A percentile compares a stretch with the other conserved stretches of the same genome.
phyloP scores from a whole-genome alignment of 139 green algal genomes.

The Raphidocelis subcapitata region DNA sequence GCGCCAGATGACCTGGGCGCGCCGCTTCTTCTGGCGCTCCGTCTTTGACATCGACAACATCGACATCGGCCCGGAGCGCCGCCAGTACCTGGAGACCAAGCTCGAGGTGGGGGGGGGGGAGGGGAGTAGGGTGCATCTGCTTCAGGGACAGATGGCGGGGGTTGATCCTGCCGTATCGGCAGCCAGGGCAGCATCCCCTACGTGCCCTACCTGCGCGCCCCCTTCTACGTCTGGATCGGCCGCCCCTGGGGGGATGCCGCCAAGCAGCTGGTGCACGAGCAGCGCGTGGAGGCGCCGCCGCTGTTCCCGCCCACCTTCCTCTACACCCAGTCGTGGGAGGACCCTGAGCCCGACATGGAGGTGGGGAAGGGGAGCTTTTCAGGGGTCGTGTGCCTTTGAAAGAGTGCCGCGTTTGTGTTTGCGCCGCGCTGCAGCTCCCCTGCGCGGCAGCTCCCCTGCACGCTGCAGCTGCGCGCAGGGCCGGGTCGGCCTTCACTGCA shows the following conservation, averaged over 20 bases:
- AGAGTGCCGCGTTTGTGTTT: no score
- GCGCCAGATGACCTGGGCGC: constrained; percentile 84
- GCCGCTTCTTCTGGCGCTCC: constrained; percentile 94
- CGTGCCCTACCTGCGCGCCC: constrained; percentile 90
- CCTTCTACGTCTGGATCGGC: constrained; percentile 95
- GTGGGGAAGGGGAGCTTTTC: constrained; percentile 35
- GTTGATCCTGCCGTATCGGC: no score
- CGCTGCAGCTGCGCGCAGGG: no score
- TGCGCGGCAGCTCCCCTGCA: no score
- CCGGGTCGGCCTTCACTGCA: no score
- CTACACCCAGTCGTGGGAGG: constrained; percentile 98
- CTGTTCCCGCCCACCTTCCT: constrained; percentile 98
- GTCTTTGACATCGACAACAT: constrained; percentile 96
- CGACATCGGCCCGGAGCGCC: constrained; percentile 92
- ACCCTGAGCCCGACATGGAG: constrained; percentile 87
- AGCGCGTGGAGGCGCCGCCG: constrained; percentile 75
- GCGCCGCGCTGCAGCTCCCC: no score
- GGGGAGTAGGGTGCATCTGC: no score
- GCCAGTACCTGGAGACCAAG: constrained; percentile 91
- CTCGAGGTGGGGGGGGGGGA: constrained; percentile 62
- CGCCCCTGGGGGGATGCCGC: constrained; percentile 25
- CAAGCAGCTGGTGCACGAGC: constrained; percentile 41
- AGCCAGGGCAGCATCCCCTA: constrained; percentile 51
- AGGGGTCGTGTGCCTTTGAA: no score
- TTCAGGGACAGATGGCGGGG: no score